phyloP scores from a whole-genome alignment of 225 moss, liverwort and hornwort genomes.

The Sphagnum tenellum region DNA sequence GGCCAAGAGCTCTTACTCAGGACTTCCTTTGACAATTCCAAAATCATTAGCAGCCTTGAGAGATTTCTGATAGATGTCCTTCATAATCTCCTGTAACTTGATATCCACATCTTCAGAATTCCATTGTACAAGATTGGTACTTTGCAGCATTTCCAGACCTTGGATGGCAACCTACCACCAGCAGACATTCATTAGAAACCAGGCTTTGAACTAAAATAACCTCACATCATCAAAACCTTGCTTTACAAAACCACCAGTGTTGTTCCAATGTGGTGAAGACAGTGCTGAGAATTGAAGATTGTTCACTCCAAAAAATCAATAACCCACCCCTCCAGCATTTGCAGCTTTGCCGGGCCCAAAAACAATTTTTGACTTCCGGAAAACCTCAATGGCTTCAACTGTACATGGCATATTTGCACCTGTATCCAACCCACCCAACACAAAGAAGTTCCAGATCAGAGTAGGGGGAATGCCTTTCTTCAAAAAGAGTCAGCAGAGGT shows the following conservation, averaged over 20 bases:
- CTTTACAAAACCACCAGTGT: neutral
- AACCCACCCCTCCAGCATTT: constrained; percentile 85
- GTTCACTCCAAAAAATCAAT: neutral
- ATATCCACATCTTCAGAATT: constrained; percentile 39
- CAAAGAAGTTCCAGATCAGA: neutral
- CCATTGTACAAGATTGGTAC: constrained; percentile 34
- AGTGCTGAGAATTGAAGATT: too few relatives aligned
- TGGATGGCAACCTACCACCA: constrained; percentile 31
- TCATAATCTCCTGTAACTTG: constrained; percentile 34
- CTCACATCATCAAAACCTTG: neutral
- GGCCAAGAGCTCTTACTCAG: constrained; percentile 51
- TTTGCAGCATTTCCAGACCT: constrained; percentile 34
- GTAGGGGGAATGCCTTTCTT: neutral
- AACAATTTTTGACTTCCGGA: constrained; percentile 90
- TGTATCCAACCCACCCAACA: constrained; percentile 17
- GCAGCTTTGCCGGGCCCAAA: constrained; percentile 99
- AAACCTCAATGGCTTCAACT: constrained; percentile 82
- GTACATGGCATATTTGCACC: constrained; percentile 99
- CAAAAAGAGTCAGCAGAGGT: neutral
- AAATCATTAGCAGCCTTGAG: constrained; percentile 87
- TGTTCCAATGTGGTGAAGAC: too few relatives aligned
- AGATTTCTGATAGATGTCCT: constrained; percentile 87
- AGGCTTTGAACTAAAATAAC: constrained; percentile 87
- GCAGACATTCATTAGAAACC: constrained; percentile 29
- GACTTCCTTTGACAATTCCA: constrained; percentile 63